Evolutionary conservation across 441 rosid species (phyloP), one percentile per base, ranked within the genome.

Genomic region (Erodium trifolium): DNA sequence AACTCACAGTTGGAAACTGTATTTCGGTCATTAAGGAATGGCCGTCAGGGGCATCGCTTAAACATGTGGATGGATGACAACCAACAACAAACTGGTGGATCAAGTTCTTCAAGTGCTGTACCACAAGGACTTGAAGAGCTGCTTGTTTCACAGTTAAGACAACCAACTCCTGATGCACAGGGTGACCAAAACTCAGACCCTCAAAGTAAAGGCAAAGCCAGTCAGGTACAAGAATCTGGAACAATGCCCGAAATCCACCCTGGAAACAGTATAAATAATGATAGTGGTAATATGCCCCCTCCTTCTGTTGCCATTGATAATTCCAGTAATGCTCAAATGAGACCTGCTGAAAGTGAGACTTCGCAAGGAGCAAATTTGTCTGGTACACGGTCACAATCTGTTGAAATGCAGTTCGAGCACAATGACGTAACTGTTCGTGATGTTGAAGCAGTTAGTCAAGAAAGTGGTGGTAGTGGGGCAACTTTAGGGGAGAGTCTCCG

Each of bases 401-500:
- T 81, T 37, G 97, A 87, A 73, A 87, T 94, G 96, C 99, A 91
- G 76, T 85, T 31, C 81, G 99, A 94, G 76, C 96, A 88, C 73
- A 94, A 83, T 82, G 97, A 92, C 81, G 78, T 82, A 37, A 79
- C 84, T 73, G 91, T 81, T 68, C 85, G 98, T 47, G 99, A 92
- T 84, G 92, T 92, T 79, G 99, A 95, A 83, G 98, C 99, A 4
- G 96, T 92, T 67, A 95, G 99, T 83, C 99, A 92, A 78, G 99
- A 88, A 89, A 95, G 99, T 70, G 78, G 99, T 67, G 98, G 95
- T 67, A 92, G 97, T 82, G 99, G 97, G 68, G 99, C 97, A 69
- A 95, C 99, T 65, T 83, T 95, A 66, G 98, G 98, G 70, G 99
- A 95, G 82, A 95, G 99, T 81, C 97, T 95, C 43, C 86, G 99